These are phyloP conservation scores for Sporothrix schenckii DNA, from an alignment of 2,329 filamentous ascomycete species.

Conservation along the genomic window DNA sequence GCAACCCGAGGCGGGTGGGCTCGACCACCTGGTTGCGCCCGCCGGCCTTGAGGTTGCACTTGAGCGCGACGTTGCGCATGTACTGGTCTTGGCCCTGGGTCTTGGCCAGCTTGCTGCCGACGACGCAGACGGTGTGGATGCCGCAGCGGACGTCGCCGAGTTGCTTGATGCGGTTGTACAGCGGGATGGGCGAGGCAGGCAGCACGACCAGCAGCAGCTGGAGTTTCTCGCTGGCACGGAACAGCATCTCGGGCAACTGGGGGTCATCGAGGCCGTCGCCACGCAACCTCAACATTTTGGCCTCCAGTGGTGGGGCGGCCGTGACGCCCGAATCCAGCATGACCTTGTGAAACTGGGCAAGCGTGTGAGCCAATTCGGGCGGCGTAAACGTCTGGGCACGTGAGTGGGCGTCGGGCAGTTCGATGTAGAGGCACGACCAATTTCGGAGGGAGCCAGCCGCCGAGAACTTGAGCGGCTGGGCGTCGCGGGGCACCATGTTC, in stretches of 20 bases:
- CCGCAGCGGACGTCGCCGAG: slow-evolving; percentile 60
- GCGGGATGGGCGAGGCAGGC: slow-evolving; percentile 45
- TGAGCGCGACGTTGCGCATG: slow-evolving; percentile 60
- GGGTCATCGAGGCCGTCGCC: slow-evolving; percentile 22
- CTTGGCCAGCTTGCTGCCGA: slow-evolving; percentile 53
- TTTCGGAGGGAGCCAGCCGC: slow-evolving; percentile 45
- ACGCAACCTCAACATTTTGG: background rate
- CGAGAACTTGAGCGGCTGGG: slow-evolving; percentile 49
- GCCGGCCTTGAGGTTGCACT: slow-evolving; percentile 67
- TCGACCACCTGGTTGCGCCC: slow-evolving; percentile 61
- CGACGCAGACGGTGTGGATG: slow-evolving; percentile 62
- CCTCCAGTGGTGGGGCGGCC: background rate
- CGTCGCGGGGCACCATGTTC: slow-evolving; percentile 55
- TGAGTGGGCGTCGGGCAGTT: slow-evolving; percentile 31
- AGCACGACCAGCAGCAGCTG: slow-evolving; percentile 56
- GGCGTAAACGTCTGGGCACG: background rate
- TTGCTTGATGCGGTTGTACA: slow-evolving; percentile 62
- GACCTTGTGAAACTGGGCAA: slow-evolving; percentile 19
- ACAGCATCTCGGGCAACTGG: slow-evolving; percentile 20
- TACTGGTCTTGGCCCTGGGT: slow-evolving; percentile 47
- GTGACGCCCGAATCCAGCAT: slow-evolving; percentile 34
- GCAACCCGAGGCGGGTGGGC: slow-evolving; percentile 52
- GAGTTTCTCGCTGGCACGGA: background rate
- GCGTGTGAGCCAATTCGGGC: background rate
- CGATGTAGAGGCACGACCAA: slow-evolving; percentile 47